Percentiles rank a stretch among this genome's conserved stretches.
These are phyloP conservation scores for Mortierella polycephala DNA, from an alignment of 371 early-diverging fungal species.

Conservation along the genomic window DNA sequence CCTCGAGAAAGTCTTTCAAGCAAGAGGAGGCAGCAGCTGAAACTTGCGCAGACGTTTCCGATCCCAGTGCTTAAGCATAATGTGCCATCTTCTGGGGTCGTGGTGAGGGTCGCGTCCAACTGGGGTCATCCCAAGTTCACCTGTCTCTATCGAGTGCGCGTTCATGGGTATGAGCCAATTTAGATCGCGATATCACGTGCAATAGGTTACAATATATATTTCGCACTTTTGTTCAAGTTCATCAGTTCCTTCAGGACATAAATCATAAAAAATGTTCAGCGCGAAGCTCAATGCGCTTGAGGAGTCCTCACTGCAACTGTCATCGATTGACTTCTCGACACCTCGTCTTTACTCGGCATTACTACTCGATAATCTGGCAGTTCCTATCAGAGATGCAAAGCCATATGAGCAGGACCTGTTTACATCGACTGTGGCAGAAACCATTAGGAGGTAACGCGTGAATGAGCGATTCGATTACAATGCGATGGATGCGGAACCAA, in stretches of 20 bases:
- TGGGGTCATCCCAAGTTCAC: conserved; percentile 81
- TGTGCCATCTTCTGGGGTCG: conserved; percentile 41
- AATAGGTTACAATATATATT: too few relatives aligned
- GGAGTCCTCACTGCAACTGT: conserved; percentile 28
- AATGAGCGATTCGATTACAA: too few relatives aligned
- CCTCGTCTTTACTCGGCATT: conserved; percentile 47
- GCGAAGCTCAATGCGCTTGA: conserved; percentile 26
- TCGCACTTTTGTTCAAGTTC: too few relatives aligned
- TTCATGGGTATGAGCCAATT: conserved; percentile 64
- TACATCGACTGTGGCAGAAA: conserved; percentile 19
- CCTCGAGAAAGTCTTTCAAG: too few relatives aligned
- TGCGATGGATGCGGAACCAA: too few relatives aligned
- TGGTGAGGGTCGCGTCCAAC: conserved; percentile 68
- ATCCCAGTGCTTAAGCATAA: conserved; percentile 38
- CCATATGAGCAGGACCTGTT: conserved; percentile 37
- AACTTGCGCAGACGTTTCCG: conserved; percentile 54
- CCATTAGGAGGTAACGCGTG: conserved; percentile 27
- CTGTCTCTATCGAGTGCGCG: conserved; percentile 82
- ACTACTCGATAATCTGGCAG: conserved; percentile 38
- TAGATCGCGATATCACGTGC: background rate
- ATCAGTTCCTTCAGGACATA: background rate
- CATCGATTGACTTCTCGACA: conserved; percentile 27
- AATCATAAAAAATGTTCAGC: conserved; percentile 4
- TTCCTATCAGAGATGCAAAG: conserved; percentile 42
- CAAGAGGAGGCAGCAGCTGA: background rate